Base-by-base conservation (phyloP, 2,329 filamentous ascomycete species). In the Rhinocladiella similis region DNA sequence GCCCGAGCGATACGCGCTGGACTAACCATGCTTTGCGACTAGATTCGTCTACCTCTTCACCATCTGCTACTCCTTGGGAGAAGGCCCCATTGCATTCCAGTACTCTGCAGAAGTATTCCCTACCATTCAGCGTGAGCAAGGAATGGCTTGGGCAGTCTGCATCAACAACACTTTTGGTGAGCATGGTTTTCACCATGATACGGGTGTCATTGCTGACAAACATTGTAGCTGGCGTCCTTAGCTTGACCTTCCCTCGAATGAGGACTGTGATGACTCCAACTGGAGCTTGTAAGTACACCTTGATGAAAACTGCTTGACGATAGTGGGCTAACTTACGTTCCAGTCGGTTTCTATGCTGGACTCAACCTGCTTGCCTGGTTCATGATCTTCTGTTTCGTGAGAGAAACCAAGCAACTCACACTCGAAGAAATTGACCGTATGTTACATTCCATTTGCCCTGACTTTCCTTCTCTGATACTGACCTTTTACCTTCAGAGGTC, bases 321-420 rank as follows among this genome's bases (percentile, higher is more conserved):
- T 14, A 2, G 10, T 33, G 2, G 4, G 27, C 27, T 33, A 33
- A 33, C 10, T 33, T 12, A 12, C 1, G 1, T 20, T 38, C 27
- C 25, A 62, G 51, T 79, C 1, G 73, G 72, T 3, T 67, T 80
- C 12, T 80, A 79, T 59, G 67, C 74, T 3, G 73, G 70, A 1
- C 66, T 79, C n/a, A 78, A 78, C 59, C 33, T 79, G 2, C 47
- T 79, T 3, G 75, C 76, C 0, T 72, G 75, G 18, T 61, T 73
- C 1, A 67, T 78, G 19, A 71, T 77, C 2, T 75, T 76, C 60
- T 61, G 77, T 29, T 51, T 50, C 47, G 50, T 51, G 63, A 63
- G 2, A 66, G 70, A 57, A 73, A 58, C 55, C 18, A 54, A 54
- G 10, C 50, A 58, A 33, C 47, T 59, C 20, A 59, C 47, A 3